Percentiles rank a stretch among this genome's conserved stretches.
Conservation (phyloP, 139 green algal species). For the Trebouxia sp. region DNA sequence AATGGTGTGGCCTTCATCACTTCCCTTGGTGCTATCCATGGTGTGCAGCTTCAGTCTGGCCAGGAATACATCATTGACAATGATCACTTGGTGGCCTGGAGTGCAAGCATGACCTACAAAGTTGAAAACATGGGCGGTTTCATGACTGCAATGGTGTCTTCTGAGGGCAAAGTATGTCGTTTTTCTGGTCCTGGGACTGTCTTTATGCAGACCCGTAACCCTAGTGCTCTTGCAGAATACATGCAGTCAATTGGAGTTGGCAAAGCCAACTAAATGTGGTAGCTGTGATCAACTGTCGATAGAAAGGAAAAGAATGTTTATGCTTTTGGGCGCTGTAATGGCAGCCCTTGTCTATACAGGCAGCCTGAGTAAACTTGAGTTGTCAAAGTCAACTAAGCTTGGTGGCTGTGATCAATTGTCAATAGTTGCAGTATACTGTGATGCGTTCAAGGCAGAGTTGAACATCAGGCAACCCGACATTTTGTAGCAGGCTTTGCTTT, state of each 20-base stretch:
- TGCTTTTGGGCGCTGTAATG: no score
- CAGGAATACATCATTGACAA: slow-evolving; percentile 11
- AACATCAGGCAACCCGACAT: no score
- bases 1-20: slow-evolving; percentile 6
- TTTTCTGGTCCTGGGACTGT: slow-evolving; percentile 10
- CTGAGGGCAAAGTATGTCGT: neutral
- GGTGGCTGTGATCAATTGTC: no score
- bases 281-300: no score
- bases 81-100: neutral
- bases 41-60: neutral
- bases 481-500: no score
- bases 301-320: no score
- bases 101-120: neutral
- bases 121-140: neutral
- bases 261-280: no score
- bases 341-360: no score
- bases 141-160: slow-evolving; percentile 11
- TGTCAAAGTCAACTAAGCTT: no score
- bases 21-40: neutral
- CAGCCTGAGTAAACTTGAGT: no score
- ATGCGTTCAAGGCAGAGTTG: no score
- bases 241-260: slow-evolving; percentile 3
- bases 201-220: slow-evolving; percentile 1
- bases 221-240: neutral
- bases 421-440: no score